Evolutionary conservation across 805 yeast genomes (phyloP).

Genomic region (Candida chilensis): DNA sequence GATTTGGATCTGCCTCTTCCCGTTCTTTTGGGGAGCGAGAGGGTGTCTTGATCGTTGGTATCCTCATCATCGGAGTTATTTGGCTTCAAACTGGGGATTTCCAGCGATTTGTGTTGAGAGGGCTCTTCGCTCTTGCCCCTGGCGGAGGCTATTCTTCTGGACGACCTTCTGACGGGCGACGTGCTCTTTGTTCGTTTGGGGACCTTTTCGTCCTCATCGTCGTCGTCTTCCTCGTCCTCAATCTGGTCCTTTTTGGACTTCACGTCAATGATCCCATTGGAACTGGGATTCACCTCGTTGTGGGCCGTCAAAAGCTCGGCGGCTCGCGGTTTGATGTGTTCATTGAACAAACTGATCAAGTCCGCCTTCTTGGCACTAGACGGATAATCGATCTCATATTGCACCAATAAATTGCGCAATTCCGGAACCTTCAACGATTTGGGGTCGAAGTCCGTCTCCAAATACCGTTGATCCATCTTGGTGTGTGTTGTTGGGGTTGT

Average conservation of each 20-base stretch:
- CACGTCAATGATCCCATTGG: constrained; percentile 10
- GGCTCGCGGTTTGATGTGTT: constrained; percentile 41
- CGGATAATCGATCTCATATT: constrained; percentile 52
- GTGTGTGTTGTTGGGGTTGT: too few relatives aligned
- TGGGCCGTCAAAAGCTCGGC: constrained; percentile 23
- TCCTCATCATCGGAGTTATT: too few relatives aligned
- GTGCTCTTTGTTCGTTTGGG: constrained; percentile 7
- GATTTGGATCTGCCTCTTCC: constrained; percentile 2
- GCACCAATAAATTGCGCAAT: constrained; percentile 55
- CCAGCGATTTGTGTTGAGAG: too few relatives aligned
- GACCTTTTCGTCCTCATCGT: constrained; percentile 4
- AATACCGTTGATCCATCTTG: too few relatives aligned
- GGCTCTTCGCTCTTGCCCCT: neutral
- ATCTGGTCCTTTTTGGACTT: constrained; percentile 2
- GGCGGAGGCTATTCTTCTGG: constrained; percentile 1
- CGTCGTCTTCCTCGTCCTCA: constrained; percentile 3
- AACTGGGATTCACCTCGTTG: constrained; percentile 9
- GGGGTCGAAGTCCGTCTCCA: constrained; percentile 71
- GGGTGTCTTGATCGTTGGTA: too few relatives aligned
- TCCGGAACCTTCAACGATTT: constrained; percentile 56
- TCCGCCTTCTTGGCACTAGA: constrained; percentile 61
- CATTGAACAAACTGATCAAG: constrained; percentile 51
- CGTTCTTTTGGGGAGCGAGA: neutral
- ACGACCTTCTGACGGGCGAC: constrained; percentile 2
- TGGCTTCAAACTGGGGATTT: too few relatives aligned